Conservation (phyloP, 495 filamentous ascomycete genomes). For the Daldinia concentrica region DNA sequence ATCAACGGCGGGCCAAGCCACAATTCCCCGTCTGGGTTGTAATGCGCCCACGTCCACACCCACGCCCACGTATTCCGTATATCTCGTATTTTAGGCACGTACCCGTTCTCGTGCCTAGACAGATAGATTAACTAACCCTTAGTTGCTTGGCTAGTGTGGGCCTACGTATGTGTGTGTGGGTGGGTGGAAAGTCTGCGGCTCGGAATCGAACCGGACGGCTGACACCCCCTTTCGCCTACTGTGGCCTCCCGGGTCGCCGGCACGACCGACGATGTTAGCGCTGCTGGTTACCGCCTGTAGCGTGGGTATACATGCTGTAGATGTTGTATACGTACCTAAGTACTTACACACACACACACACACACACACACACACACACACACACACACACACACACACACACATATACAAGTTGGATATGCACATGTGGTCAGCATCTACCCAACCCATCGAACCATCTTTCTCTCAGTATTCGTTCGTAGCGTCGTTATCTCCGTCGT, state of each 20-base stretch:
- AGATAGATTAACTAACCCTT: neutral
- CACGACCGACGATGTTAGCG: slow-evolving; percentile 12
- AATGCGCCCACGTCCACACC: neutral
- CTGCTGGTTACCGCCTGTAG: slow-evolving; percentile 15
- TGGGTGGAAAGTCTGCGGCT: neutral
- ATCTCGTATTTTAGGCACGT: slow-evolving; percentile 7
- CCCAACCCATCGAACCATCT: neutral
- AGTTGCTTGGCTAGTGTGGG: neutral
- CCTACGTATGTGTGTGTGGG: neutral
- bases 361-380: too few species aligned
- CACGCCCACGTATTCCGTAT: neutral
- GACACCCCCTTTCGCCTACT: neutral
- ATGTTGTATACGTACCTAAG: neutral
- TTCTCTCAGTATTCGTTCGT: neutral
- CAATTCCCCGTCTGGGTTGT: slow-evolving; percentile 12
- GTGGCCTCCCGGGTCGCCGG: slow-evolving; percentile 12
- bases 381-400: too few species aligned
- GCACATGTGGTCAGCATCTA: slow-evolving; percentile 17
- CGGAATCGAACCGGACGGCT: slow-evolving; percentile 22
- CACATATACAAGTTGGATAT: neutral
- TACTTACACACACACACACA: too few species aligned
- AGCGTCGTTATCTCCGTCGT: neutral
- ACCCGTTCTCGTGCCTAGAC: slow-evolving; percentile 15
- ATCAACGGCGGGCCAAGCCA: slow-evolving; percentile 12
- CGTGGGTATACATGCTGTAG: neutral